Conservation (phyloP, 2,329 filamentous ascomycete species). For the Trichoderma oligosporum region DNA sequence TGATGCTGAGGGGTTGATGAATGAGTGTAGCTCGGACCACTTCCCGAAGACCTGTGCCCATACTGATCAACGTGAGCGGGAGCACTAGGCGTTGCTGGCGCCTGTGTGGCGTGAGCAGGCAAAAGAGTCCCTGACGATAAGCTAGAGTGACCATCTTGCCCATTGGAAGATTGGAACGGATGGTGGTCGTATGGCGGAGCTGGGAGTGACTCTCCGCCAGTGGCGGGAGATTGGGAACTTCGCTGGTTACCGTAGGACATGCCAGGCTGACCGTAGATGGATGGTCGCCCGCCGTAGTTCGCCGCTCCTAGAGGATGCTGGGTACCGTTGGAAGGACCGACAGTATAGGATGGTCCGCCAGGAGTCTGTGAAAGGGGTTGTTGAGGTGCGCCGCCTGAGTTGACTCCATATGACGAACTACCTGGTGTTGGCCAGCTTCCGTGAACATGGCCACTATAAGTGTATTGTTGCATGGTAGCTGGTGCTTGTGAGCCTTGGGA, state of each 20-base stretch:
- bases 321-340: conserved; percentile 42
- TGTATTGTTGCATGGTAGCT: conserved; percentile 39
- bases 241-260: conserved; percentile 37
- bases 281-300: conserved; percentile 28
- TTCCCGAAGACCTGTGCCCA: conserved; percentile 51
- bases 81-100: conserved; percentile 47
- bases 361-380: conserved; percentile 30
- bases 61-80: conserved; percentile 59
- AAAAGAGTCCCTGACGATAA: conserved; percentile 29
- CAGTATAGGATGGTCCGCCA: conserved; percentile 44
- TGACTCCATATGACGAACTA: conserved; percentile 49
- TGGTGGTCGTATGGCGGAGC: conserved; percentile 66
- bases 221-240: conserved; percentile 45
- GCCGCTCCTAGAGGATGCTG: conserved; percentile 30
- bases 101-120: conserved; percentile 38
- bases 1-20: conserved; percentile 47
- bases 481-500: conserved; percentile 56
- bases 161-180: conserved; percentile 53
- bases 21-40: conserved; percentile 58
- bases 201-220: conserved; percentile 59
- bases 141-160: conserved; percentile 32
- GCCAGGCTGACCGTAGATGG: conserved; percentile 50
- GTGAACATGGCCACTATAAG: conserved; percentile 52
- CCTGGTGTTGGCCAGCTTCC: conserved; percentile 58
- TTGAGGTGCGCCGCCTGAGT: conserved; percentile 38